Evolutionary conservation across 1,139 yeast genomes (phyloP).

Genomic region (Kodamaea plutei): DNA sequence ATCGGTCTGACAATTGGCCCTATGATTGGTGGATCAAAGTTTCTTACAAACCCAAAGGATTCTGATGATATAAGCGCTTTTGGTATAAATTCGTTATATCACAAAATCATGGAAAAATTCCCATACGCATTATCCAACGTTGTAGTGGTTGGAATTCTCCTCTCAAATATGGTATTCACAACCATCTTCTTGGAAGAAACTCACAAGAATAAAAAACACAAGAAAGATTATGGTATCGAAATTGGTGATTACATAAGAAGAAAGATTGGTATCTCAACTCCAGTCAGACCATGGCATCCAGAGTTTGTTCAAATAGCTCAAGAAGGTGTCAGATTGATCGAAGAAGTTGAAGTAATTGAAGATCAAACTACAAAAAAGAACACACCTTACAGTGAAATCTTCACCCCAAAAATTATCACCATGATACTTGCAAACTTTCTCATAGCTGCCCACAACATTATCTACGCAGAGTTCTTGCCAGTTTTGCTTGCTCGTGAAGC

Average conservation of each 20-base stretch:
- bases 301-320: conserved; percentile 3
- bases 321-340: conserved; percentile 7
- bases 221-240: conserved; percentile 48
- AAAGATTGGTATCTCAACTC: conserved; percentile 27
- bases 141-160: conserved; percentile 42
- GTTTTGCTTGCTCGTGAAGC: conserved; percentile 20
- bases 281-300: conserved; percentile 29
- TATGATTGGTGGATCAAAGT: conserved; percentile 45
- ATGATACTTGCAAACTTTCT: conserved; percentile 18
- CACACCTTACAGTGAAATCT: conserved; percentile 9
- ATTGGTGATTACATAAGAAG: conserved; percentile 44
- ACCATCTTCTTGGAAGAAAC: conserved; percentile 59
- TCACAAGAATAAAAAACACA: conserved; percentile 37
- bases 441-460: conserved; percentile 17
- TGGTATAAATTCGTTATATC: conserved; percentile 12
- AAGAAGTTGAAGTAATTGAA: conserved; percentile 3
- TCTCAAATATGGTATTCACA: conserved; percentile 35
- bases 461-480: conserved; percentile 22
- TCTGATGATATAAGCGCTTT: background rate
- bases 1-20: conserved; percentile 56
- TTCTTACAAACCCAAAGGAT: conserved; percentile 27
- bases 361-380: conserved; percentile 1
- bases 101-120: conserved; percentile 30
- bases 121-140: conserved; percentile 62
- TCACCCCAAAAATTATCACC: conserved; percentile 22